Conservation (phyloP, 2,329 filamentous ascomycete genomes). For the Alternaria sp. region DNA sequence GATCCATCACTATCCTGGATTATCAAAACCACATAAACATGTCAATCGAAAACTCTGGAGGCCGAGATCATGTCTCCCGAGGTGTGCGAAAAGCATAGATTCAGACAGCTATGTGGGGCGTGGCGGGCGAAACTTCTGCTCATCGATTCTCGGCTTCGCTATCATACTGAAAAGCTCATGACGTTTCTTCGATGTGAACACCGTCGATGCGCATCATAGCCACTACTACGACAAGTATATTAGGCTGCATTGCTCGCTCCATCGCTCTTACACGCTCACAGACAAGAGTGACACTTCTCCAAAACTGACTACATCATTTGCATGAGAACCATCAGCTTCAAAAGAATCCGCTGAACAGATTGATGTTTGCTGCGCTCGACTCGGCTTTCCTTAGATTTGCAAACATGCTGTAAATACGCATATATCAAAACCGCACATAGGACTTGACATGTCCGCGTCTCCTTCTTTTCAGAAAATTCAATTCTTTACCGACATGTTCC, state of each 20-base stretch:
- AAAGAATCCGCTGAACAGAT: too few species aligned
- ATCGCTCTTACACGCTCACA: neutral
- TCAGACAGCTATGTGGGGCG: neutral
- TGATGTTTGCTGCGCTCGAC: too few species aligned
- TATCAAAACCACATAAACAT: neutral
- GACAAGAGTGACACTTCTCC: too few species aligned
- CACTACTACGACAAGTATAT: neutral
- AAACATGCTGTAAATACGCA: too few species aligned
- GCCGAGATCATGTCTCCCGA: neutral
- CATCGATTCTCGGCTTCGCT: neutral
- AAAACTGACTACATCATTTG: too few species aligned
- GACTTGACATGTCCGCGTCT: too few species aligned
- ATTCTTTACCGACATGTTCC: too few species aligned
- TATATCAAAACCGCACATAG: too few species aligned
- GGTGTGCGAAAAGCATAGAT: neutral
- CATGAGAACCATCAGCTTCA: too few species aligned
- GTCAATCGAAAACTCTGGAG: neutral
- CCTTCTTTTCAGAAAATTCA: too few species aligned
- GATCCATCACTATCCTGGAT: neutral
- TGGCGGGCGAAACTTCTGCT: neutral
- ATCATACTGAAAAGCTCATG: neutral
- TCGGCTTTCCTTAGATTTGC: too few species aligned
- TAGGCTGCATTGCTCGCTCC: neutral
- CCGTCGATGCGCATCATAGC: neutral
- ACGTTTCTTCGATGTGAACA: neutral